Percentiles rank a stretch among this genome's conserved stretches.
These are phyloP conservation scores for Puccinia horiana DNA, from an alignment of 1,284 basidiomycete genomes.

Conservation along the genomic window DNA sequence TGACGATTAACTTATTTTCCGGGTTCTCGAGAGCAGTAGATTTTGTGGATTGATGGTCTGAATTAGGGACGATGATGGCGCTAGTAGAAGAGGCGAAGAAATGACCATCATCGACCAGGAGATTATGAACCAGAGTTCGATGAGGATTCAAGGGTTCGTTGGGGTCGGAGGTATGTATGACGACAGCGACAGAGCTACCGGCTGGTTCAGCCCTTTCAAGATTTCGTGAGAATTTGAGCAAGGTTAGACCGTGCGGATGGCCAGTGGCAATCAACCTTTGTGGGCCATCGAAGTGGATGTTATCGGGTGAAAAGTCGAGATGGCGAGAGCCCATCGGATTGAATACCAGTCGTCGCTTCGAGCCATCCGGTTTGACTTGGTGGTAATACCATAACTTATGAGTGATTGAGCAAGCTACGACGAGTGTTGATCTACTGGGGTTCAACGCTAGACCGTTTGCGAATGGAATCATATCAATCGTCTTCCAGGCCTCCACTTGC, in stretches of 20 bases:
- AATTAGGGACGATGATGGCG: constrained; percentile 6
- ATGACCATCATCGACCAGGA: constrained; percentile 30
- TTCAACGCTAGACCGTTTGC: constrained; percentile 31
- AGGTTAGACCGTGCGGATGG: constrained; percentile 19
- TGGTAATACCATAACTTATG: constrained; percentile 26
- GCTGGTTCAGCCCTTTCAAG: neutral
- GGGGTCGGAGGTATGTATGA: neutral
- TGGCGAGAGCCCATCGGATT: neutral
- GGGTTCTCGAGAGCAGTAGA: neutral
- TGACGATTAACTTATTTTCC: constrained; percentile 19
- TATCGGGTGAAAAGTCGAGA: constrained; percentile 33
- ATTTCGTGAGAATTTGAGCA: constrained; percentile 8
- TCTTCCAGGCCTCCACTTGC: neutral
- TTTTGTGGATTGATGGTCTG: neutral
- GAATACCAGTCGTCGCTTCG: neutral
- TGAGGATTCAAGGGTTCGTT: neutral
- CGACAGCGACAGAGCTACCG: constrained; percentile 23
- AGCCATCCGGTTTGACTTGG: neutral
- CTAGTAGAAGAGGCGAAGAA: constrained; percentile 36
- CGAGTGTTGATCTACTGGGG: constrained; percentile 2
- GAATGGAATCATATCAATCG: constrained; percentile 21
- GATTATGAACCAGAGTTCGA: neutral
- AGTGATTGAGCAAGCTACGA: constrained; percentile 20
- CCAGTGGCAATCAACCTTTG: constrained; percentile 10
- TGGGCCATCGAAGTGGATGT: constrained; percentile 15